Conservation (phyloP, 371 early-diverging fungal genomes). For the Mortierella sp. region DNA sequence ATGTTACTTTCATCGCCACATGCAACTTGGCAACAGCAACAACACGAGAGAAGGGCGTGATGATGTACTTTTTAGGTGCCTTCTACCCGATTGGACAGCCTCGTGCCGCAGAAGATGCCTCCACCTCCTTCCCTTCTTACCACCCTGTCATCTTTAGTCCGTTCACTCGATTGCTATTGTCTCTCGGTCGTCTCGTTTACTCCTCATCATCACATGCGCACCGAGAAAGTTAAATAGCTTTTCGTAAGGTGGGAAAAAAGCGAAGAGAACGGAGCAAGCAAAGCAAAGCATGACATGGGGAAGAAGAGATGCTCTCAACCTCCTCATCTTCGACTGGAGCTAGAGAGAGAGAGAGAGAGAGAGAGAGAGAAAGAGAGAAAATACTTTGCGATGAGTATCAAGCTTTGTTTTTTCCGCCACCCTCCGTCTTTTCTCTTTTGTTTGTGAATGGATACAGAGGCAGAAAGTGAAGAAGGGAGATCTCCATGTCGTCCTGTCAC, state of each 20-base stretch:
- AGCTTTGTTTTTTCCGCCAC: background rate
- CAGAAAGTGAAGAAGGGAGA: background rate
- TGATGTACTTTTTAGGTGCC: background rate
- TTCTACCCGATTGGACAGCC: background rate
- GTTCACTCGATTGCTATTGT: background rate
- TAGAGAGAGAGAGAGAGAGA: background rate
- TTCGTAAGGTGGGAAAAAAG: background rate
- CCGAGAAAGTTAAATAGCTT: background rate
- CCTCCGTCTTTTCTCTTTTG: background rate
- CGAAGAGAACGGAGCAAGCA: background rate
- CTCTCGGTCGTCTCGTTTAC: background rate
- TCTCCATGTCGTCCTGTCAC: background rate
- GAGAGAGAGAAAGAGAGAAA: background rate
- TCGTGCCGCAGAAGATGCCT: no score
- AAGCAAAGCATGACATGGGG: background rate
- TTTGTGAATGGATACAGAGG: background rate
- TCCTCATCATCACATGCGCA: conserved; percentile 1
- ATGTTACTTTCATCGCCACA: no score
- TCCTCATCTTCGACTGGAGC: background rate
- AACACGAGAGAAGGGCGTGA: background rate
- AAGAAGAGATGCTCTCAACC: background rate
- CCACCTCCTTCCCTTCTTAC: no score
- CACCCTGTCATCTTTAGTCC: background rate
- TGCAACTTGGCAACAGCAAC: background rate
- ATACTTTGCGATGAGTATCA: background rate